A percentile compares a stretch with the other conserved stretches of the same genome.
Evolutionary conservation across 2,329 filamentous ascomycete genomes (phyloP).

Genomic region (Peltaster fructicola): DNA sequence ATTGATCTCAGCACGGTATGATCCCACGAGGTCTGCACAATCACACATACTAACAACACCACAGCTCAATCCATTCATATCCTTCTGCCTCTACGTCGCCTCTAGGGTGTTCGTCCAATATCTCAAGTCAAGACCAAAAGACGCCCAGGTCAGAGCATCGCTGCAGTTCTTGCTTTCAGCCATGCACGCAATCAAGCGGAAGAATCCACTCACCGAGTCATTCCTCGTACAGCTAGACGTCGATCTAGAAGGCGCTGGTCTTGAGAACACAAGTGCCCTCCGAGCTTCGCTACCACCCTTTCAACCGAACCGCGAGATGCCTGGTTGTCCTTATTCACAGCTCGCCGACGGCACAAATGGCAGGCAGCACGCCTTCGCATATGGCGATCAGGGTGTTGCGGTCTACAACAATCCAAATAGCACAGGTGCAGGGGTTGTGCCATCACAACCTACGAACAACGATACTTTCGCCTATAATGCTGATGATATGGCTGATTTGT

Average conservation of each 20-base stretch:
- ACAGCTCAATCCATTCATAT: conserved; percentile 88
- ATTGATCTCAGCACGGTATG: conserved; percentile 67
- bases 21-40: conserved; percentile 10
- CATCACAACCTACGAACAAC: neutral
- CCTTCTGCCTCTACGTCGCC: conserved; percentile 91
- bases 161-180: conserved; percentile 80
- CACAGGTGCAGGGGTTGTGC: conserved; percentile 2
- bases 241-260: conserved; percentile 60
- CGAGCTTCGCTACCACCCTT: conserved; percentile 8
- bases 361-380: conserved; percentile 1
- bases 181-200: conserved; percentile 74
- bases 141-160: conserved; percentile 59
- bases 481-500: conserved; percentile 1
- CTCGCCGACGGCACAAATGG: conserved; percentile 5
- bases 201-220: conserved; percentile 82
- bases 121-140: conserved; percentile 80
- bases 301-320: conserved; percentile 2
- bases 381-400: conserved; percentile 10
- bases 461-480: conserved; percentile 1
- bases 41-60: conserved; percentile 4
- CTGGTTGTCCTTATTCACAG: conserved; percentile 7
- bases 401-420: conserved; percentile 8
- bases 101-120: conserved; percentile 92
- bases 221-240: conserved; percentile 88
- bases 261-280: conserved; percentile 22